Evolutionary conservation across 2,329 filamentous ascomycete genomes (phyloP), one percentile per base, ranked within the genome.

Genomic region (Clonostachys byssicola): DNA sequence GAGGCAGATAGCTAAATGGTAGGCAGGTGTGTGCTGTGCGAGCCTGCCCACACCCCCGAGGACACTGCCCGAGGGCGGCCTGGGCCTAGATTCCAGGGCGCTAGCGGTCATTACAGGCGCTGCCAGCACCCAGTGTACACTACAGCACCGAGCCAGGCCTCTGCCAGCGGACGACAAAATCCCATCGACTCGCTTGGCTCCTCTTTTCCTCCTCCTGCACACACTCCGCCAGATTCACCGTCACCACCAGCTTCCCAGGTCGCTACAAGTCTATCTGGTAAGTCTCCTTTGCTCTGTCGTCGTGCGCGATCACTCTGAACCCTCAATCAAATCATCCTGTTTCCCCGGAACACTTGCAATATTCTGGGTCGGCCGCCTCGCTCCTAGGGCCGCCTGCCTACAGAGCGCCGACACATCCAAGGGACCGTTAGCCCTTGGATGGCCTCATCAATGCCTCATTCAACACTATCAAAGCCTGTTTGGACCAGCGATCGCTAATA

Each of bases 141-240:
- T 30, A 30, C 23, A 30, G 23, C 9, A 30, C 23, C 23, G 23
- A 30, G 23, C 23, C 23, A 30, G 23, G 23, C 23, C 23, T 30
- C 23, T 30, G 23, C 23, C 23, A 30, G 23, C 23, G 9, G 23
- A 56, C 60, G 63, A 65, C 66, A 67, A 69, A 68, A 67, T 68
- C 64, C 58, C 62, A 62, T 60, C 12, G 59, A 64, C 65, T 59
- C 67, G 60, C 59, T 58, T 40, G 56, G 59, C 63, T 70, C 67
- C 67, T 70, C 67, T 70, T 70, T 70, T 70, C 67, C 45, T 47
- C 41, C 46, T 62, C 64, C 64, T 67, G 60, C 66, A 68, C 67
- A 66, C 63, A 61, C 59, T 62, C 64, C 61, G 57, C 58, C 62
- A 58, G 57, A 57, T 60, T 59, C 51, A 54, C 58, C 57, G 53